These are phyloP conservation scores for Cyberlindnera japonica DNA, from an alignment of 805 yeast genomes.

Conservation along the genomic window DNA sequence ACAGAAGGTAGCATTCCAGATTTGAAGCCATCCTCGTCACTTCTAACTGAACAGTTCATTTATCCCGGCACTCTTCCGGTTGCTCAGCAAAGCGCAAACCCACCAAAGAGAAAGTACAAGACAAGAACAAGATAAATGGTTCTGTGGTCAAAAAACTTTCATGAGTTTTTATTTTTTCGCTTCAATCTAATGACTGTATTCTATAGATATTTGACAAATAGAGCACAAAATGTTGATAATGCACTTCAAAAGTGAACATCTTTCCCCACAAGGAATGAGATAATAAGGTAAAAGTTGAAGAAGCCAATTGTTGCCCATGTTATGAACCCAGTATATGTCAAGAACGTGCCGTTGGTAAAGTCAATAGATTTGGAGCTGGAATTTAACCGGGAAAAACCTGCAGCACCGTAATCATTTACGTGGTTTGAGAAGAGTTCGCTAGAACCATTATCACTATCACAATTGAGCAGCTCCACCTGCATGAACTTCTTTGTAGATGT, in stretches of 20 bases:
- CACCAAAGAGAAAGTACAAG: slow-evolving; percentile 19
- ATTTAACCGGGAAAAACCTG: neutral
- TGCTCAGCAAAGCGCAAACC: slow-evolving; percentile 28
- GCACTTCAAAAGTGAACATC: slow-evolving; percentile 46
- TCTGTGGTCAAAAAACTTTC: neutral
- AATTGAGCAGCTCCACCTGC: slow-evolving; percentile 44
- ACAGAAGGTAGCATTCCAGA: slow-evolving; percentile 34
- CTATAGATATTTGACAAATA: slow-evolving; percentile 3
- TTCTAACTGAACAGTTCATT: slow-evolving; percentile 72
- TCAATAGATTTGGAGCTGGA: slow-evolving; percentile 35
- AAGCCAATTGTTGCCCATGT: slow-evolving; percentile 72
- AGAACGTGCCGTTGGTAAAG: slow-evolving; percentile 62
- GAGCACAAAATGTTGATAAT: too few relatives aligned
- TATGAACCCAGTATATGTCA: slow-evolving; percentile 50
- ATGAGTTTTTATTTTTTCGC: neutral
- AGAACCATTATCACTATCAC: slow-evolving; percentile 8
- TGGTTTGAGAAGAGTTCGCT: slow-evolving; percentile 11
- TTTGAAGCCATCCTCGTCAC: slow-evolving; percentile 32
- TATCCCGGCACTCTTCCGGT: slow-evolving; percentile 82
- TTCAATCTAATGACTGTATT: slow-evolving; percentile 11
- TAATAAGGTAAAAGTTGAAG: slow-evolving; percentile 66
- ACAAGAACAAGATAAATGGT: slow-evolving; percentile 16
- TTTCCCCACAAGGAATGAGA: slow-evolving; percentile 45
- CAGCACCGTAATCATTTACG: slow-evolving; percentile 28
- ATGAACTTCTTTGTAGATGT: slow-evolving; percentile 66